Evolutionary conservation across 169 alveolate species (phyloP).

Genomic region (Besnoitia besnoiti): DNA sequence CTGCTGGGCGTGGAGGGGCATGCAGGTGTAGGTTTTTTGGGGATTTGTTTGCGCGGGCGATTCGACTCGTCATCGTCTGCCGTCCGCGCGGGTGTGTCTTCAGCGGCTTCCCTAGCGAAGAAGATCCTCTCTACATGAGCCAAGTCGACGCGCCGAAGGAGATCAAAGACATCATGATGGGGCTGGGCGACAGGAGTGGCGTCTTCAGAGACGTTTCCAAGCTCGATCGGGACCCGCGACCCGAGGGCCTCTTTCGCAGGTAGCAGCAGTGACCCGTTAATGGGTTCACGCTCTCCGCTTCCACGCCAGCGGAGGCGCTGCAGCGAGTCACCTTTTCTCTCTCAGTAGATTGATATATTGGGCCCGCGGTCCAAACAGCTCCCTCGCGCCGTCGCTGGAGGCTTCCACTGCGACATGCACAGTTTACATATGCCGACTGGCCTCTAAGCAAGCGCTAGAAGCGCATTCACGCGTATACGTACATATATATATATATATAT

Average conservation of each 20-base stretch:
- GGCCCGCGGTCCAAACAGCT: no score
- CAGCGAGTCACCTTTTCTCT: no score
- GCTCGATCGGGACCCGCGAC: background rate
- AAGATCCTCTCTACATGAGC: conserved; percentile 3
- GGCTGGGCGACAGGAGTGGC: conserved; percentile 24
- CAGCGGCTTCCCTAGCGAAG: conserved; percentile 13
- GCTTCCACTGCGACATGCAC: no score
- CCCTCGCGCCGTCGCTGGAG: no score
- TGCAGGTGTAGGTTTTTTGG: no score
- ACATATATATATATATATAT: background rate
- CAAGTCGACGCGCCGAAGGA: conserved; percentile 15
- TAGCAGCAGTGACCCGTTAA: background rate
- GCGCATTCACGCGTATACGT: background rate
- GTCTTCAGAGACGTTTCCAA: background rate
- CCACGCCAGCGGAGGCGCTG: no score
- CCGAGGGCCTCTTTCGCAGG: background rate
- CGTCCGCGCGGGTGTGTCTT: background rate
- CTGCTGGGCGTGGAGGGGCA: no score
- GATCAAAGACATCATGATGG: conserved; percentile 4
- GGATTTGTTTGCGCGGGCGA: background rate
- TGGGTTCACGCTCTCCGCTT: background rate
- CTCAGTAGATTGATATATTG: no score
- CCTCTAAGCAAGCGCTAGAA: no score
- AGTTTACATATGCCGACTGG: no score
- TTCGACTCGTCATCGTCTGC: background rate